Evolutionary conservation across 371 early-diverging fungal species (phyloP), one percentile per base, ranked within the genome.

Genomic region (Choanephora cucurbitarum): DNA sequence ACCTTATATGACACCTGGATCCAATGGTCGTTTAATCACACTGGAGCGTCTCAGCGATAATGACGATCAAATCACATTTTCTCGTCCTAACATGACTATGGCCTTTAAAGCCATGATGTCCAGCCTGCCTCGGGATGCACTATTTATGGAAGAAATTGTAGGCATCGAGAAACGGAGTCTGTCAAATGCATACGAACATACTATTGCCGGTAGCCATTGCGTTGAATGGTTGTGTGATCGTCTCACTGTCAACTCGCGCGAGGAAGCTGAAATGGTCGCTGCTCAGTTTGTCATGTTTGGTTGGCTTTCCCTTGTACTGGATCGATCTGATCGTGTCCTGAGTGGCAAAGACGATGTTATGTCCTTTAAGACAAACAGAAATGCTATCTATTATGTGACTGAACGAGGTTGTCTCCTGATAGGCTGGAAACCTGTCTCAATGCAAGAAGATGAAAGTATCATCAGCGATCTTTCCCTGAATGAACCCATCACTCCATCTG

Each of bases 201-300:
- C 70, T 0, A 73, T 73, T 56, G 57, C 67, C 32, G 77, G 73
- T 5, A 49, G 44, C 3, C 73, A 73, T 34, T 70, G 71, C 18
- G 45, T 71, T 31, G 87, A 84, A 32, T 88, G 88, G 87, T 59
- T 90, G 14, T 60, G 77, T 42, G 81, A 81, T 28, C 73, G 83
- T 48, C 73, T 86, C 4, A 79, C 86, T 0, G 81, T 83, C 32
- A 75, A 80, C 37, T 75, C 75, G 23, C 68, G 69, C 19, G 81
- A 83, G 34, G 91, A 90, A 53, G 83, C 86, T 0, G 65, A 80
- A 18, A 54, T 66, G 40, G 66, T 88, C 9, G 83, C 83, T 1
- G 66, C 73, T 28, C 77, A 81, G 45, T 84, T 88, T 78, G 69
- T 88, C 6, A 46, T 71, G 3, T 73, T 71, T 32, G 83, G 79